Base-by-base conservation (phyloP, 2,329 filamentous ascomycete genomes). In the Bimuria novae-zelandiae region DNA sequence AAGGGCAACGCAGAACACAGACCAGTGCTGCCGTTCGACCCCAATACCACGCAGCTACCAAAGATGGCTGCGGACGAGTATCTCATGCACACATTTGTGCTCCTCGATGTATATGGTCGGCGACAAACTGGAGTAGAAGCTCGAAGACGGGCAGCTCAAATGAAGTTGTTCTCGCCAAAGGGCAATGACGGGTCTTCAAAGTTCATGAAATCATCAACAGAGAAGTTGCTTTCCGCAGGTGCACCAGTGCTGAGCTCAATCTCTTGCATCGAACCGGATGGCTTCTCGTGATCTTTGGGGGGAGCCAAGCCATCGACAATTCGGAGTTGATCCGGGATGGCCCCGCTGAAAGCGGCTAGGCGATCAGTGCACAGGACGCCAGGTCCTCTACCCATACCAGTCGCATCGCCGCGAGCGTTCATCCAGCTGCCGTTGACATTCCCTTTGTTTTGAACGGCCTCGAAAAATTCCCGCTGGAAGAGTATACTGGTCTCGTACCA, bases 401-500 rank as follows among this genome's bases (percentile, higher is more conserved):
- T 67, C 3, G 69, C 69, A 27, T 80, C 78, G 16, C 76, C 74
- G 27, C 79, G 72, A 0, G 73, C 70, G 56, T 81, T 81, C 75
- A 81, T 78, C 70, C 72, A 78, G 7, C 73, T 65, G 14, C 76
- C 73, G 51, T 80, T 79, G 2, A 67, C 69, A 7, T 76, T 70
- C 23, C 74, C 71, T 21, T 76, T 76, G 16, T 72, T 66, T 25
- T 75, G 66, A 52, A 77, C 56, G 54, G 55, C 56, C 49, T 70
- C 54, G 57, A 69, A 49, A 65, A 68, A 65, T 10, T 65, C 61
- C 4, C 71, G 63, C 22, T 66, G 61, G 21, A 83, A 76, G 3
- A 85, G 70, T 1, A 80, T 66, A 36, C 74, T 77, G 2, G 80
- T 79, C 65, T 85, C 83, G 65, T 85, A 86, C 83, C 83, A 86